These are phyloP conservation scores for Gossypium gossypioides DNA, from an alignment of 441 rosid genomes.

Conservation along the genomic window DNA sequence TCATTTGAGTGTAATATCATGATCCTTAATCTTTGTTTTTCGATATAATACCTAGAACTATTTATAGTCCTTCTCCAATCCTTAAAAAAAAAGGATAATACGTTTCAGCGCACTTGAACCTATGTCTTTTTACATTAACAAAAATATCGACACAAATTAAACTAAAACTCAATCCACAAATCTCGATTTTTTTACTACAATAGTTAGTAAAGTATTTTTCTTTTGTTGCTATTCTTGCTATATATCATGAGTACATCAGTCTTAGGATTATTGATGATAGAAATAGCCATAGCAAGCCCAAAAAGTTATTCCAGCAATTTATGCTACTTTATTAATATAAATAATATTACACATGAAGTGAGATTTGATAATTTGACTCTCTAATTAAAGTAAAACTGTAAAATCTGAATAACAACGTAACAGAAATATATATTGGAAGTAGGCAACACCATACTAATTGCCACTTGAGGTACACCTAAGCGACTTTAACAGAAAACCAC, in stretches of 20 bases:
- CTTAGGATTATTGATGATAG: background rate
- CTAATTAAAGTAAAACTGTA: background rate
- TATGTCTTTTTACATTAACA: too few relatives aligned
- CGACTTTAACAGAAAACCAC: background rate
- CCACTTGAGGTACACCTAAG: background rate
- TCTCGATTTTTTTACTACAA: background rate
- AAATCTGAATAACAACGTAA: background rate
- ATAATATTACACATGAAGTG: background rate
- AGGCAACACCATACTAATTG: background rate
- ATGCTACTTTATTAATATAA: background rate
- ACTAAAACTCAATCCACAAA: too few relatives aligned
- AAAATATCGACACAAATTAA: too few relatives aligned
- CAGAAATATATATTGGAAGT: background rate
- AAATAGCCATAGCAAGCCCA: background rate
- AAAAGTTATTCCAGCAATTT: background rate
- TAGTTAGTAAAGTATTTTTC: background rate
- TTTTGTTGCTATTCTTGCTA: background rate
- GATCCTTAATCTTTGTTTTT: too few relatives aligned
- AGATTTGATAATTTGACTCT: background rate
- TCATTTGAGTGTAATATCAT: too few relatives aligned
- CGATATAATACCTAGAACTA: too few relatives aligned
- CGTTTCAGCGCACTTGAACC: fast-evolving
- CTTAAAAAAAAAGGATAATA: too few relatives aligned
- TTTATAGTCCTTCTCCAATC: fast-evolving
- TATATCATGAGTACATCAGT: background rate